Conservation (phyloP, 108 stramenopile species). For the Cyclotella cryptica region DNA sequence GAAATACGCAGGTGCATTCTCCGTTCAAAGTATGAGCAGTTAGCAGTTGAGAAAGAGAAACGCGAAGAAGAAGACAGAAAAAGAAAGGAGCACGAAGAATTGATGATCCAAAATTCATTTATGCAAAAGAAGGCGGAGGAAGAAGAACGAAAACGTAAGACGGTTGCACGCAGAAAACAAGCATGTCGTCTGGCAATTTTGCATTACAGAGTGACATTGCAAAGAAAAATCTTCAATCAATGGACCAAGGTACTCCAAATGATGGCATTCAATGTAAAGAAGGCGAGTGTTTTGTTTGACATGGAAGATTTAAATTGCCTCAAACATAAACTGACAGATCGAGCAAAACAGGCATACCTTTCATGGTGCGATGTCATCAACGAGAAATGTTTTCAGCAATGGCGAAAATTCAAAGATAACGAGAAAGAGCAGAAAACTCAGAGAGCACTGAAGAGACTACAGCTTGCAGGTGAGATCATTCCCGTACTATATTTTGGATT, state of each 20-base stretch:
- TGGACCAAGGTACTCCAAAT: slow-evolving; percentile 36
- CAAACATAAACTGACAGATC: background rate
- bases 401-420: slow-evolving; percentile 22
- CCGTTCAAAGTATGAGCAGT: slow-evolving; percentile 17
- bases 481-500: background rate
- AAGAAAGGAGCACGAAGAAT: slow-evolving; percentile 15
- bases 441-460: slow-evolving; percentile 15
- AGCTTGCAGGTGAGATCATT: slow-evolving; percentile 34
- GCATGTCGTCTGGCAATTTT: slow-evolving; percentile 33
- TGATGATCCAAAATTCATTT: slow-evolving; percentile 20
- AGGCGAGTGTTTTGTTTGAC: slow-evolving; percentile 15
- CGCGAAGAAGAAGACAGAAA: slow-evolving; percentile 9
- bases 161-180: slow-evolving; percentile 10
- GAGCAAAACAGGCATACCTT: slow-evolving; percentile 3
- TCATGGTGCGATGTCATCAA: slow-evolving; percentile 23
- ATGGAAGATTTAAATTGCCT: background rate
- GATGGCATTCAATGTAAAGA: slow-evolving; percentile 30
- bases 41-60: slow-evolving; percentile 16
- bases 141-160: slow-evolving; percentile 32
- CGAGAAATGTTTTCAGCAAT: slow-evolving; percentile 29
- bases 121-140: slow-evolving; percentile 17
- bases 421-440: slow-evolving; percentile 7
- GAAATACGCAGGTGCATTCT: slow-evolving; percentile 21
- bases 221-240: slow-evolving; percentile 23
- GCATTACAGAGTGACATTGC: slow-evolving; percentile 32